A percentile compares a stretch with the other conserved stretches of the same genome.
Evolutionary conservation across 1,284 basidiomycete species (phyloP).

Genomic region (Volvariella surrecta): DNA sequence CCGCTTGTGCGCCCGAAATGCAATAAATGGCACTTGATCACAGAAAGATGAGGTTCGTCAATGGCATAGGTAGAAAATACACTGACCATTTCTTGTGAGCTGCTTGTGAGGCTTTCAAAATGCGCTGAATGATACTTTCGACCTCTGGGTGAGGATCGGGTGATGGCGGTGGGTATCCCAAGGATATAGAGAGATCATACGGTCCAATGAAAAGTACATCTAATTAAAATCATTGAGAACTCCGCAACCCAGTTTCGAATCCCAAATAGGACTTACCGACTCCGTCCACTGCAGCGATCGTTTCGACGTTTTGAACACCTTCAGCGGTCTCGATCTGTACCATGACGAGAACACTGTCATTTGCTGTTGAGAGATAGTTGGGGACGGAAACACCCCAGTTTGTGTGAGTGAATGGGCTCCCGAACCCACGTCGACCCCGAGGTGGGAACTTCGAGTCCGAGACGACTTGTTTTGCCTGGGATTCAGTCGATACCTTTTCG

Average conservation of each 20-base stretch:
- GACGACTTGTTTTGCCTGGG: constrained; percentile 48
- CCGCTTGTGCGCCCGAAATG: constrained; percentile 38
- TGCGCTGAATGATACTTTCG: constrained; percentile 51
- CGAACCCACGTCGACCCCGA: constrained; percentile 48
- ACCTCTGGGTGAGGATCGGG: constrained; percentile 57
- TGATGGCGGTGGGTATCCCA: constrained; percentile 49
- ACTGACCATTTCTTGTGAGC: constrained; percentile 59
- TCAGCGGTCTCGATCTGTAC: constrained; percentile 62
- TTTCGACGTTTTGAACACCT: constrained; percentile 49
- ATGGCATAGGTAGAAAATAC: not conserved
- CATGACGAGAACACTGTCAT: constrained; percentile 49
- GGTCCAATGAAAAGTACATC: constrained; percentile 55
- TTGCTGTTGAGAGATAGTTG: constrained; percentile 50
- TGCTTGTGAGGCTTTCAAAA: constrained; percentile 42
- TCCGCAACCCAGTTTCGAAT: not conserved
- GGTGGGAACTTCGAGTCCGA: constrained; percentile 51
- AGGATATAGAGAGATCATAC: constrained; percentile 54
- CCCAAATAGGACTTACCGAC: constrained; percentile 33
- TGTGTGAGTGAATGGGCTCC: constrained; percentile 48
- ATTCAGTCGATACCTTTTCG: constrained; percentile 42
- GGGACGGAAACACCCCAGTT: constrained; percentile 40
- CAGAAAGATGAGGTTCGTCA: constrained; percentile 2
- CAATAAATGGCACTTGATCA: constrained; percentile 35
- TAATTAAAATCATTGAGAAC: constrained; percentile 4
- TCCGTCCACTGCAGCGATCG: constrained; percentile 56